These are phyloP conservation scores for Ceratocystis lukuohia DNA, from an alignment of 2,329 filamentous ascomycete species.

Conservation along the genomic window DNA sequence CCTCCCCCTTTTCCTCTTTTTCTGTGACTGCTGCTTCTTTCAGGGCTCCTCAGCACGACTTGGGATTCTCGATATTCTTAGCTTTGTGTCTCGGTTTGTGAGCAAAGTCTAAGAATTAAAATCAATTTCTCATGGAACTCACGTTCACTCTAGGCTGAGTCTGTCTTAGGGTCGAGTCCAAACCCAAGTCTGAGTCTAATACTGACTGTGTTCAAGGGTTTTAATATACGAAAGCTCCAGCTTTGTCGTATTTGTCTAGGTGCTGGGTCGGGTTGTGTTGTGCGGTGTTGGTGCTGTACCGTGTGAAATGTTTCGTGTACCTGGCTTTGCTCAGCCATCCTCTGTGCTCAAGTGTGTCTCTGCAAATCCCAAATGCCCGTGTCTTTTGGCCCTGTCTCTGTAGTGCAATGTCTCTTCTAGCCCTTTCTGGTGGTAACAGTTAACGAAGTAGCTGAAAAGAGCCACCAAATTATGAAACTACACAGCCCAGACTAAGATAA, in stretches of 20 bases:
- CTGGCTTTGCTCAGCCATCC: conserved; percentile 7
- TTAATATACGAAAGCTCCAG: not conserved
- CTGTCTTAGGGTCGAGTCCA: not conserved
- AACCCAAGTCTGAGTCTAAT: not conserved
- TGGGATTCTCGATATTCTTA: not conserved
- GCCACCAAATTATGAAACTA: not conserved
- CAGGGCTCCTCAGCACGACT: not conserved
- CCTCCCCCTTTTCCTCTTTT: not conserved
- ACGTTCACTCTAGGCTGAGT: not conserved
- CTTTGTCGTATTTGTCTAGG: not conserved
- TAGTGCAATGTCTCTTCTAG: not conserved
- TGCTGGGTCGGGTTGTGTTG: too few species aligned
- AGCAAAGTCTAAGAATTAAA: not conserved
- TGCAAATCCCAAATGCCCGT: not conserved
- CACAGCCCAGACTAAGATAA: not conserved
- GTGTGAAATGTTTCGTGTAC: conserved; percentile 2
- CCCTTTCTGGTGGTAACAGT: not conserved
- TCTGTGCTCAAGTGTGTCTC: not conserved
- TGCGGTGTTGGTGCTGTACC: not conserved
- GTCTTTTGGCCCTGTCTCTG: not conserved
- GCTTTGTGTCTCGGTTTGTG: not conserved
- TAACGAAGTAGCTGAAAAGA: conserved; percentile 2
- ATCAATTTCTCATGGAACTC: not conserved
- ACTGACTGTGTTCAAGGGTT: not conserved
- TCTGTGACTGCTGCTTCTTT: not conserved